phyloP scores from a whole-genome alignment of 164 flowering plant species.

The Vitis amurensis region DNA sequence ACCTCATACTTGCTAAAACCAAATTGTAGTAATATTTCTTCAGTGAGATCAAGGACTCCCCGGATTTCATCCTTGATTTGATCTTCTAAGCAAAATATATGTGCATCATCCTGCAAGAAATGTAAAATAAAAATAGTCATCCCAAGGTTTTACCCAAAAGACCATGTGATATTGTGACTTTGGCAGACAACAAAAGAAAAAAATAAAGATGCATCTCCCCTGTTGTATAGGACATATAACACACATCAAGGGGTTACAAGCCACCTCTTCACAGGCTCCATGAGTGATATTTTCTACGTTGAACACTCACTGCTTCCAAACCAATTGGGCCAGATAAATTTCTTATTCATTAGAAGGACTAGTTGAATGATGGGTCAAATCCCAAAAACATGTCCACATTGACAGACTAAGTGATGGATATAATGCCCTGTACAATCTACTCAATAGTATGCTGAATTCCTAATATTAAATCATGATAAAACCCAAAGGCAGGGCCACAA shows the following conservation, averaged over 20 bases:
- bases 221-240: neutral
- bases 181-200: too few relatives aligned
- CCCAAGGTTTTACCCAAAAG: neutral
- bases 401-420: neutral
- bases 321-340: neutral
- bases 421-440: neutral
- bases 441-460: neutral
- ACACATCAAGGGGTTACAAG: neutral
- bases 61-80: conserved; percentile 95
- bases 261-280: neutral
- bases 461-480: neutral
- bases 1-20: conserved; percentile 90
- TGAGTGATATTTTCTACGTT: neutral
- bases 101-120: conserved; percentile 91
- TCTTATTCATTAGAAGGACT: neutral
- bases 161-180: too few relatives aligned
- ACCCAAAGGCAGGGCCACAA: neutral
- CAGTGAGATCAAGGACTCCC: conserved; percentile 93
- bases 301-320: neutral
- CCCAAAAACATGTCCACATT: neutral
- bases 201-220: neutral
- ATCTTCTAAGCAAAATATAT: conserved; percentile 89
- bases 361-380: neutral
- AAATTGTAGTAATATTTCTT: conserved; percentile 80
- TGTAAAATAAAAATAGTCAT: neutral